phyloP scores from a whole-genome alignment of 257 asterid species.

The Striga asiatica region DNA sequence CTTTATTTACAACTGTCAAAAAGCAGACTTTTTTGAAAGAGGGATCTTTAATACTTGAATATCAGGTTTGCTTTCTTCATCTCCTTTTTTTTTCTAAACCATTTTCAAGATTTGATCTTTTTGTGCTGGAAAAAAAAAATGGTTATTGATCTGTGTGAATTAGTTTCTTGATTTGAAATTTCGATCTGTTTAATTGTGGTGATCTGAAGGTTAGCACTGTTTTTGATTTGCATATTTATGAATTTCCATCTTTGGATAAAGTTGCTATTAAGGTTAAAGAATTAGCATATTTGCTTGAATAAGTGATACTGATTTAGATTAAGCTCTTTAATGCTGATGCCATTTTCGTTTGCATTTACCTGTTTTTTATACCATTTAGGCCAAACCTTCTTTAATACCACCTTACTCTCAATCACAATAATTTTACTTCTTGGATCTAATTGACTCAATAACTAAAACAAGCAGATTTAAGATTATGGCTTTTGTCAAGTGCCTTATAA shows the following conservation, averaged over 20 bases:
- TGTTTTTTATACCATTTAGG: neutral
- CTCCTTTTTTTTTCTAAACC: neutral
- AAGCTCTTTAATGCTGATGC: neutral
- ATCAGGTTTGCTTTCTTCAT: constrained; percentile 23
- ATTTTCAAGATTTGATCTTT: constrained; percentile 12
- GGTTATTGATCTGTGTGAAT: constrained; percentile 17
- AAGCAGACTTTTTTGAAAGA: neutral
- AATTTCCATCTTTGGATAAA: no score
- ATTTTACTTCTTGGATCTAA: constrained; percentile 3
- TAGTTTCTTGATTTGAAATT: neutral
- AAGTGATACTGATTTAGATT: no score
- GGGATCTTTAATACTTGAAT: neutral
- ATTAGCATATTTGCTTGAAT: neutral
- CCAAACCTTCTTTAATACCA: neutral
- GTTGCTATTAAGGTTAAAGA: no score
- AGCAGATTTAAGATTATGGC: no score
- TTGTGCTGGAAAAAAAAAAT: constrained; percentile 6
- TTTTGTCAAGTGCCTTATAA: no score
- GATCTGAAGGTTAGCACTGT: neutral
- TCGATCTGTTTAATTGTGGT: constrained; percentile 10
- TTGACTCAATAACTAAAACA: neutral
- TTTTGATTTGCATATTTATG: no score
- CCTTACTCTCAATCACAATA: neutral
- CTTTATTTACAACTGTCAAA: constrained; percentile 10
- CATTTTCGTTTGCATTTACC: neutral